Evolutionary conservation across 129 eudicot species (phyloP).

Genomic region (Artemisia tridentata): DNA sequence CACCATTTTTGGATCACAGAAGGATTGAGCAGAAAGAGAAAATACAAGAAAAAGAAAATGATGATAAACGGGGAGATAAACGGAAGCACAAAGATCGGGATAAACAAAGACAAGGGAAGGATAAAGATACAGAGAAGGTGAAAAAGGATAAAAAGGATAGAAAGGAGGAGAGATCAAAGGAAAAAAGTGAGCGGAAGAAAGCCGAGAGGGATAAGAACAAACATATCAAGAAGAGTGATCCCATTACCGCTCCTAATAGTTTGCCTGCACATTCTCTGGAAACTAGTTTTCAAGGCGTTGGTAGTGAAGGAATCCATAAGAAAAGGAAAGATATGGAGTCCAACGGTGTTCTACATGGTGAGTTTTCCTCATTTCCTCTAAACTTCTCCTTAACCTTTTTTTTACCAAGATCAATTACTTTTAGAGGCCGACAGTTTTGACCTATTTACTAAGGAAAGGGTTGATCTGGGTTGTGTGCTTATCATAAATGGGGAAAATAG

Average conservation of each 20-base stretch:
- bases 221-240: slow-evolving; percentile 32
- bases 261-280: slow-evolving; percentile 18
- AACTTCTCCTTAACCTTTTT: neutral
- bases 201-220: slow-evolving; percentile 35
- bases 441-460: no score
- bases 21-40: slow-evolving; percentile 44
- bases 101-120: slow-evolving; percentile 43
- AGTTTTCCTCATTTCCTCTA: slow-evolving; percentile 31
- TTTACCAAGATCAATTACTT: neutral
- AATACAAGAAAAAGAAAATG: slow-evolving; percentile 40
- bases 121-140: slow-evolving; percentile 40
- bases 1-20: slow-evolving; percentile 36
- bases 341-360: slow-evolving; percentile 65
- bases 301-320: slow-evolving; percentile 39
- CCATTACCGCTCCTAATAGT: slow-evolving; percentile 19
- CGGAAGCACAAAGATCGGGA: slow-evolving; percentile 46
- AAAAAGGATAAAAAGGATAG: slow-evolving; percentile 39
- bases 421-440: neutral
- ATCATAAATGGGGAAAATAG: no score
- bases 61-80: slow-evolving; percentile 45
- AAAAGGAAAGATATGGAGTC: slow-evolving; percentile 62
- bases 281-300: slow-evolving; percentile 28
- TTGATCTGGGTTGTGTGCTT: no score
- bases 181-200: slow-evolving; percentile 37
- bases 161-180: slow-evolving; percentile 39